Evolutionary conservation across 2,329 filamentous ascomycete species (phyloP), one percentile per base, ranked within the genome.

Genomic region (Fusarium hainanense): DNA sequence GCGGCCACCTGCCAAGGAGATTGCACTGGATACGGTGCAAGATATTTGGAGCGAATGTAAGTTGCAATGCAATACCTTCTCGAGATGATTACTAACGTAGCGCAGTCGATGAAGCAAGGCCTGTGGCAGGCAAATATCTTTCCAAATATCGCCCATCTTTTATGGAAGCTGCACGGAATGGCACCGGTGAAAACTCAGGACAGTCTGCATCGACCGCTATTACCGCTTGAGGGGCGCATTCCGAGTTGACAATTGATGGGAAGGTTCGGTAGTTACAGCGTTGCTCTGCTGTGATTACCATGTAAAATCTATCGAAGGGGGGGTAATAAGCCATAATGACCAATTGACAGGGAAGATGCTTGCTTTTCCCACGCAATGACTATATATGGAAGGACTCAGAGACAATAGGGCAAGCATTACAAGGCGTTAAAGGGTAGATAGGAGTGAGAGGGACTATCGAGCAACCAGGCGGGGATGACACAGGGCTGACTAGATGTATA

Each of bases 11-110:
- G 86, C 87, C 23, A 85, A 87, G 73, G 85, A 90, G 66, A 80
- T 88, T 66, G 89, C 89, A 30, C 80, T 92, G 47, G 88, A 91
- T 74, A 86, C 87, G 2, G 86, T 92, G 57, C 87, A 90, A 74
- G 88, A 88, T 65, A 88, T 92, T 65, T 92, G 89, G 88, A 81
- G 83, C 18, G 89, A 90, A 64, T 91, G 88, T 90, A 81, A 82
- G 88, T 83, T 16, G 7, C 50, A 23, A 4, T 32, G 28, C 14
- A 13, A 49, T 14, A 27, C 58, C 42, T 30, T n/a, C 40, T 25
- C 34, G 56, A 48, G 21, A 42, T 40, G 40, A 59, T 20, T 27
- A 23, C 73, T 75, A 66, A 75, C 73, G 13, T 50, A 41, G 43
- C 42, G 25, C 63, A 89, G 87, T 87, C 69, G 88, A 90, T 75